phyloP scores from a whole-genome alignment of 768 basidiomycete genomes.

The Clathrus columnatus region DNA sequence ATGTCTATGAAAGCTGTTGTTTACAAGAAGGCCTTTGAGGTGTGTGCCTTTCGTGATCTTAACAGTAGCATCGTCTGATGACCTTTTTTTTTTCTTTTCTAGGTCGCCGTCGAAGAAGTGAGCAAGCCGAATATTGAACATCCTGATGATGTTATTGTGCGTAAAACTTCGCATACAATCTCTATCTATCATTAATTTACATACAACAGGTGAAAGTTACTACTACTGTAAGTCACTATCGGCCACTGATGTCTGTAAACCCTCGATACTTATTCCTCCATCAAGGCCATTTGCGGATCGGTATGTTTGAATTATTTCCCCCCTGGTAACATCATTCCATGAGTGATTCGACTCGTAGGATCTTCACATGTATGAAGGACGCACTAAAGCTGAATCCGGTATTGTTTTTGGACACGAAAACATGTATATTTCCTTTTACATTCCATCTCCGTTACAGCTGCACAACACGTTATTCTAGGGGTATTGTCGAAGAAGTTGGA shows the following conservation, averaged over 20 bases:
- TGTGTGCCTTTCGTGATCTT: background rate
- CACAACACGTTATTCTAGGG: conserved; percentile 17
- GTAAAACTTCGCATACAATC: background rate
- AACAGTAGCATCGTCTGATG: background rate
- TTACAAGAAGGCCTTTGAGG: conserved; percentile 38
- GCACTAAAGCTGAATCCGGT: conserved; percentile 39
- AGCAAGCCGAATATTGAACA: conserved; percentile 39
- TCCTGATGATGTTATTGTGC: conserved; percentile 45
- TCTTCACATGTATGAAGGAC: conserved; percentile 50
- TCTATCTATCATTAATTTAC: background rate
- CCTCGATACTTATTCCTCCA: background rate
- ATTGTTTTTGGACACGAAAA: conserved; percentile 51
- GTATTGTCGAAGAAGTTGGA: conserved; percentile 44
- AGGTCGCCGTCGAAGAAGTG: conserved; percentile 38
- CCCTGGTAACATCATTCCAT: background rate
- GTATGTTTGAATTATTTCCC: background rate
- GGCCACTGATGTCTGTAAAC: background rate
- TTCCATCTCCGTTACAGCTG: background rate
- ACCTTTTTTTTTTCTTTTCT: background rate
- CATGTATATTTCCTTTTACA: conserved; percentile 22
- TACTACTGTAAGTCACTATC: conserved; percentile 6
- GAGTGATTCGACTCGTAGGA: conserved; percentile 25
- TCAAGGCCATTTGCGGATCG: conserved; percentile 9
- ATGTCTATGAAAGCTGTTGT: conserved; percentile 45
- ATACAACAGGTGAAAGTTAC: conserved; percentile 8